Evolutionary conservation across 2,329 filamentous ascomycete species (phyloP), one percentile per base, ranked within the genome.

Genomic region (Cordyceps fumosorosea): DNA sequence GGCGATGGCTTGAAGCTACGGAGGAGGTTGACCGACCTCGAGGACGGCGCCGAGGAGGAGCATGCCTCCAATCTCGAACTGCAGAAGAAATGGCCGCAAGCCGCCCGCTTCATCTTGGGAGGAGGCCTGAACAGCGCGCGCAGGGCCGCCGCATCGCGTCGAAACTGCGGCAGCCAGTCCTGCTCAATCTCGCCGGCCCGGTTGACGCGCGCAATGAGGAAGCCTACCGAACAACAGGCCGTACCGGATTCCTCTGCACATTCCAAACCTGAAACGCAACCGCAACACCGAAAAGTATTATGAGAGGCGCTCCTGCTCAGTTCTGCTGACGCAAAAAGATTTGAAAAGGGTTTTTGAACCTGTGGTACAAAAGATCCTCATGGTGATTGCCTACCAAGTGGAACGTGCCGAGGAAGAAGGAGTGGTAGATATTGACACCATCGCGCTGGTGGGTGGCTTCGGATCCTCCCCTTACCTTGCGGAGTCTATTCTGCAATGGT

Each of bases 41-140:
- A 59, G 48, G 22, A 40, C 1, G 7, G 54, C 54, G 7, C 60
- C 54, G 18, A 62, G 42, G 10, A 58, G 20, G 3, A 58, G 54
- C 60, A 62, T 58, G n/a, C 60, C 60, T 12, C 60, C 60, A 37
- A 29, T 58, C n/a, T 62, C 55, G 29, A 62, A 62, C 22, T 58
- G 60, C 26, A 62, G 37, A 26, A 58, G 34, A 54, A 62, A 58
- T 3, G 54, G 20, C 48, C 26, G 10, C 4, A 62, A 11, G 7
- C 5, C 44, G 5, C 45, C 54, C 18, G 37, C 5, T 20, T 32
- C 42, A 12, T 34, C 42, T 16, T n/a, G 24, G n/a, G n/a, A n/a
- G 59, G 61, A 20, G 54, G 12, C 32, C 32, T 51, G 50, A 29
- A 58, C 1, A 54, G 24, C 2, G 20, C 26, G n/a, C 60, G 54